A percentile compares a stretch with the other conserved stretches of the same genome.
Evolutionary conservation across 768 basidiomycete genomes (phyloP).

Genomic region (Lactifluus echinatus): DNA sequence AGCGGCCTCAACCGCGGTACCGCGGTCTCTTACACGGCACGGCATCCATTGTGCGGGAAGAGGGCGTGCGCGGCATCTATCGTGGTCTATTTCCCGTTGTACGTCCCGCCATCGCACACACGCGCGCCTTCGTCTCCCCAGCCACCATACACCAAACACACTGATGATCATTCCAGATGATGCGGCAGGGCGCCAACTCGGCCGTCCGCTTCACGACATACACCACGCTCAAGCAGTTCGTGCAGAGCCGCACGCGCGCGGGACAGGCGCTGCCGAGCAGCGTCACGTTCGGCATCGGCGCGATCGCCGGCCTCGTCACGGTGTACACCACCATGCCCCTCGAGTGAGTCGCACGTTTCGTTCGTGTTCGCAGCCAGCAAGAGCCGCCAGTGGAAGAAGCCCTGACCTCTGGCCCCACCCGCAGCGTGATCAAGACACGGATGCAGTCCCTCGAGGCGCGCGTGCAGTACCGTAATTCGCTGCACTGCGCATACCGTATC

Average conservation of each 20-base stretch:
- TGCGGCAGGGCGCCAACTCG: constrained; percentile 97
- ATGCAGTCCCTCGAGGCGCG: constrained; percentile 91
- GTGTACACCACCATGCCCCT: constrained; percentile 87
- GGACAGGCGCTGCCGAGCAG: constrained; percentile 79
- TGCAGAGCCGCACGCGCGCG: constrained; percentile 73
- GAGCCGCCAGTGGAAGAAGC: too few relatives aligned
- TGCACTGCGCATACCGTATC: constrained; percentile 93
- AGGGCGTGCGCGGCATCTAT: constrained; percentile 81
- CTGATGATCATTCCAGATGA: constrained; percentile 52
- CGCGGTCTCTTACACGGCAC: constrained; percentile 86
- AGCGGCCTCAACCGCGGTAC: constrained; percentile 76
- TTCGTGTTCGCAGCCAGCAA: neutral
- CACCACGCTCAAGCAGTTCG: constrained; percentile 87
- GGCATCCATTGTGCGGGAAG: constrained; percentile 64
- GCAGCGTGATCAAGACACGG: constrained; percentile 90
- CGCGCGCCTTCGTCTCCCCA: too few relatives aligned
- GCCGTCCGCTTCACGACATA: constrained; percentile 95
- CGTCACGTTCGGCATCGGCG: constrained; percentile 92
- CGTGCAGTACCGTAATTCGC: constrained; percentile 81
- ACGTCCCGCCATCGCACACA: constrained; percentile 28
- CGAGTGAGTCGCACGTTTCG: constrained; percentile 41
- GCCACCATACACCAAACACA: neutral
- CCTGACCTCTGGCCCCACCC: neutral
- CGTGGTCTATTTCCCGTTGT: constrained; percentile 92
- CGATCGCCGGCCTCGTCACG: constrained; percentile 87